Percentiles rank a stretch among this genome's conserved stretches.
Conservation (phyloP, 805 yeast species). For the Kazachstania viticola region DNA sequence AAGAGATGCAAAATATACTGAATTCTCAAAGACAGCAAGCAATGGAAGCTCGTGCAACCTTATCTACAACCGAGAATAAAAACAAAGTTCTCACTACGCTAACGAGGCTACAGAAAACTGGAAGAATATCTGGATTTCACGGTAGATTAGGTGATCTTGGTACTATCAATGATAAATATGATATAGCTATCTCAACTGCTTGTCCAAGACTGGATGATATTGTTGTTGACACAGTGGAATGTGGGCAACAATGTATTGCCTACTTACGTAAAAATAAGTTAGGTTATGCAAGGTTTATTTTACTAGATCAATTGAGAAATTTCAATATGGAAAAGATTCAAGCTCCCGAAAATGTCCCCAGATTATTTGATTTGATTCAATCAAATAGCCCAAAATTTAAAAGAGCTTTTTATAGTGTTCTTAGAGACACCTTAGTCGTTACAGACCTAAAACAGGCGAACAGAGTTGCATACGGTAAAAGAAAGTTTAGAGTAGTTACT, state of each 20-base stretch:
- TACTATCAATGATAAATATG: conserved; percentile 77
- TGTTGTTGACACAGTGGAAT: conserved; percentile 73
- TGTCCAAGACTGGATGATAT: conserved; percentile 83
- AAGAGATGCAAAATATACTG: conserved; percentile 43
- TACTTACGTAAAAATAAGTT: conserved; percentile 69
- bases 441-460: conserved; percentile 68
- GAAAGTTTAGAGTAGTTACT: conserved; percentile 82
- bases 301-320: conserved; percentile 59
- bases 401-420: conserved; percentile 82
- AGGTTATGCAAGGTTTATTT: conserved; percentile 83
- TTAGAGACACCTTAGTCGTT: conserved; percentile 84
- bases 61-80: conserved; percentile 50
- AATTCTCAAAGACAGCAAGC: conserved; percentile 47
- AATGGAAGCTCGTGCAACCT: conserved; percentile 52
- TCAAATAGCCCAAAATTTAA: conserved; percentile 57
- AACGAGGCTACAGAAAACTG: conserved; percentile 58
- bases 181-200: conserved; percentile 90
- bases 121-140: conserved; percentile 73
- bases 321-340: conserved; percentile 45
- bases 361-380: conserved; percentile 73
- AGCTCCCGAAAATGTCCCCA: conserved; percentile 67
- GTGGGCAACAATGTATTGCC: conserved; percentile 70
- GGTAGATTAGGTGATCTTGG: conserved; percentile 92
- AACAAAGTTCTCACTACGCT: conserved; percentile 64
- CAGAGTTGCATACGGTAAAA: conserved; percentile 72